Percentiles rank a stretch among this genome's conserved stretches.
Evolutionary conservation across 2,329 filamentous ascomycete genomes (phyloP).

Genomic region (Aspergillus awamori): DNA sequence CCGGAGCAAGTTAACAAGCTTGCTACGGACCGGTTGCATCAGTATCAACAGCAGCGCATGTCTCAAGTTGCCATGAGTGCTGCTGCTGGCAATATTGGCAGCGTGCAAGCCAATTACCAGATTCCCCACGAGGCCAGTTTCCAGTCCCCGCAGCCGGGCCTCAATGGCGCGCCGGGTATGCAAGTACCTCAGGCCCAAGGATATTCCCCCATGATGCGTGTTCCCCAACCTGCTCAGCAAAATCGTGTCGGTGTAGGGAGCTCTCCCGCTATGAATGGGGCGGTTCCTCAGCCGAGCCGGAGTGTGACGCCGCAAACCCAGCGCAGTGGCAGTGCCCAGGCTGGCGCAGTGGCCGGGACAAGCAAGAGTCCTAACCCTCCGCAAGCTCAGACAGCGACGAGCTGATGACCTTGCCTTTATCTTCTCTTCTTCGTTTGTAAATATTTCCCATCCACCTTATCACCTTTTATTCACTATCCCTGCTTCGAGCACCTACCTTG

Average conservation of each 20-base stretch:
- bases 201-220: conserved; percentile 58
- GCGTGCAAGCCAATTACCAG: conserved; percentile 45
- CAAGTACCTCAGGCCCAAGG: conserved; percentile 53
- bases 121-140: conserved; percentile 44
- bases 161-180: conserved; percentile 43
- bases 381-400: conserved; percentile 45
- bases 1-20: conserved; percentile 58
- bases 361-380: conserved; percentile 48
- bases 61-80: conserved; percentile 58
- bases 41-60: conserved; percentile 51
- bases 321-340: conserved; percentile 48
- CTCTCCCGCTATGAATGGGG: conserved; percentile 50
- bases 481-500: not conserved
- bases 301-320: conserved; percentile 52
- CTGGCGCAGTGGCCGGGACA: conserved; percentile 38
- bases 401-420: conserved; percentile 20
- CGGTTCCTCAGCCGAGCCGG: conserved; percentile 45
- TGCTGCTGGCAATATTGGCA: conserved; percentile 51
- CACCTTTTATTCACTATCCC: conserved; percentile 20
- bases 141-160: conserved; percentile 36
- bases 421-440: conserved; percentile 34
- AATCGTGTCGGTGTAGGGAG: conserved; percentile 43
- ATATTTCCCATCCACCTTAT: conserved; percentile 30
- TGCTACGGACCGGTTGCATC: conserved; percentile 55
- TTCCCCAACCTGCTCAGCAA: conserved; percentile 51